phyloP scores from a whole-genome alignment of 1,284 basidiomycete species.

The Ceratobasidium sp. region DNA sequence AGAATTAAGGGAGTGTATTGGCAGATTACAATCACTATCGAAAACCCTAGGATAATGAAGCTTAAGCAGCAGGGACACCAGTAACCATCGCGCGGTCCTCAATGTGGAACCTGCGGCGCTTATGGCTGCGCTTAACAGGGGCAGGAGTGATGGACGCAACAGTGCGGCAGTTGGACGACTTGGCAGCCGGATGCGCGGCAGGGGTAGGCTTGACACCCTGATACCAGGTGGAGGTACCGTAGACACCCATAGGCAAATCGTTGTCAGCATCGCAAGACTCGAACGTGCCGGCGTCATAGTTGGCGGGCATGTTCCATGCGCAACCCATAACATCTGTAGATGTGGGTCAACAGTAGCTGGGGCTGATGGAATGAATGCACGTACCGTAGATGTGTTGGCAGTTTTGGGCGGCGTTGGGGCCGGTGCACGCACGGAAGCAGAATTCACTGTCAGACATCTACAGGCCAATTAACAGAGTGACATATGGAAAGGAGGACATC shows the following conservation, averaged over 20 bases:
- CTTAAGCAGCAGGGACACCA: not conserved
- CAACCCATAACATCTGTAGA: conserved; percentile 59
- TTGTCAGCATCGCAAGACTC: conserved; percentile 61
- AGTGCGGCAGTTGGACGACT: conserved; percentile 52
- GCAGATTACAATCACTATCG: not conserved
- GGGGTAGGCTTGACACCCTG: conserved; percentile 64
- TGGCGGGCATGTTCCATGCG: conserved; percentile 60
- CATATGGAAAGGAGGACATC: not conserved
- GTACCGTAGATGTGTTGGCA: conserved; percentile 58
- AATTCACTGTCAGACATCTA: conserved; percentile 66
- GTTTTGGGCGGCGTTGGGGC: conserved; percentile 61
- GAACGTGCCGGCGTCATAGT: conserved; percentile 59
- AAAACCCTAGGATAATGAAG: not conserved
- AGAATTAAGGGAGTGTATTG: conserved; percentile 12
- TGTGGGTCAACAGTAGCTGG: not conserved
- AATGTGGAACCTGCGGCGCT: conserved; percentile 21
- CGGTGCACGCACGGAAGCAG: conserved; percentile 78
- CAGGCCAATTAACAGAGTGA: conserved; percentile 23
- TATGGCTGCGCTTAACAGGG: conserved; percentile 24
- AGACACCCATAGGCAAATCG: conserved; percentile 66
- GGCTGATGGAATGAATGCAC: not conserved
- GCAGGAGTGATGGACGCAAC: conserved; percentile 53
- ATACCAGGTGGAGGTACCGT: conserved; percentile 64
- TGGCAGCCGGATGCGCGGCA: conserved; percentile 56
- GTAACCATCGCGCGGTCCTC: conserved; percentile 17